Conservation (phyloP, 2,329 filamentous ascomycete genomes). For the Aureobasidium melanogenum region DNA sequence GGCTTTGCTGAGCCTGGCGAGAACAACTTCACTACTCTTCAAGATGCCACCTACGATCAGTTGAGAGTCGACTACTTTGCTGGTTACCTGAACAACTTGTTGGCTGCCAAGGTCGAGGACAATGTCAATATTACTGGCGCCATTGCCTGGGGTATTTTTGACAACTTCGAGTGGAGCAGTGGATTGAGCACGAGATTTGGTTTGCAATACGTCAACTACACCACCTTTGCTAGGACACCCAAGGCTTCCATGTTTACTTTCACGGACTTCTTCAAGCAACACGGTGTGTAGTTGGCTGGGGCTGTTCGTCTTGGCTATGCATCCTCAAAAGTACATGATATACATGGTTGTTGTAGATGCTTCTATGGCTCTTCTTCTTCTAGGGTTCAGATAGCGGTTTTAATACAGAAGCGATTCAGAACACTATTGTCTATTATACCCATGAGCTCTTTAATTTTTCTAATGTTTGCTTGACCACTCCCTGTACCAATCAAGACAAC, state of each 20-base stretch:
- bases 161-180: constrained; percentile 29
- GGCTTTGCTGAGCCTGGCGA: constrained; percentile 29
- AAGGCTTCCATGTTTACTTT: constrained; percentile 33
- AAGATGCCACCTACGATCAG: constrained; percentile 16
- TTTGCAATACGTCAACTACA: constrained; percentile 28
- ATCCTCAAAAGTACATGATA: too few species aligned
- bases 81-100: constrained; percentile 26
- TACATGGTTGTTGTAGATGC: too few species aligned
- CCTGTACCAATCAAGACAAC: constrained; percentile 80
- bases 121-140: constrained; percentile 27
- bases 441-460: neutral
- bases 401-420: too few species aligned
- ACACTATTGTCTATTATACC: neutral
- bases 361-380: too few species aligned
- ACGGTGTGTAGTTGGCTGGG: neutral
- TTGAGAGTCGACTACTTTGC: constrained; percentile 14
- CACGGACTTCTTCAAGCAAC: constrained; percentile 26
- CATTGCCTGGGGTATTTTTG: constrained; percentile 28
- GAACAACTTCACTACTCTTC: constrained; percentile 28
- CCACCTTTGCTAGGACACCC: constrained; percentile 26
- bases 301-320: neutral
- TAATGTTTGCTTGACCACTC: constrained; percentile 57
- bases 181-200: constrained; percentile 29
- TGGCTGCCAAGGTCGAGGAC: constrained; percentile 25
- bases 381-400: too few species aligned